A percentile compares a stretch with the other conserved stretches of the same genome.
These are phyloP conservation scores for Cytospora schulzeri DNA, from an alignment of 2,329 filamentous ascomycete species.

Conservation along the genomic window DNA sequence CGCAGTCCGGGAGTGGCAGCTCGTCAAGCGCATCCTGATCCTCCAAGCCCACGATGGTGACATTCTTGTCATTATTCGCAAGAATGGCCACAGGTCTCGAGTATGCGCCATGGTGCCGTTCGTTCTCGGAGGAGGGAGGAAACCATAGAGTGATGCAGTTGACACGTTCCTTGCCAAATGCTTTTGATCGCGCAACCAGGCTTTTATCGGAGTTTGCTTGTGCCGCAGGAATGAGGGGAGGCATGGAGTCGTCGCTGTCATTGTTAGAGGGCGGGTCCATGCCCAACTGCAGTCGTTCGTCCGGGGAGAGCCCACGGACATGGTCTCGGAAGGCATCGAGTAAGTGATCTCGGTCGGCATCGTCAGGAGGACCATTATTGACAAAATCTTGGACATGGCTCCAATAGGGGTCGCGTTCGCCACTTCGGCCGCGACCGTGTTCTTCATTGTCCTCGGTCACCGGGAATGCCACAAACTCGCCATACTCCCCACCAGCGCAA, in stretches of 20 bases:
- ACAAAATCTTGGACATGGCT: constrained; percentile 25
- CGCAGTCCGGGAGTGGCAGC: constrained; percentile 76
- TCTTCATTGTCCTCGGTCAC: constrained; percentile 47
- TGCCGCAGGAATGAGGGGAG: constrained; percentile 28
- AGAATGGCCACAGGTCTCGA: constrained; percentile 66
- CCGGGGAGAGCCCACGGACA: constrained; percentile 9
- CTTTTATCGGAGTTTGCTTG: constrained; percentile 44
- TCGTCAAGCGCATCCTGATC: constrained; percentile 67
- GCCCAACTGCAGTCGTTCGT: constrained; percentile 22
- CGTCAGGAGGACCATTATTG: background rate
- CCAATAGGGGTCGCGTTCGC: constrained; percentile 39
- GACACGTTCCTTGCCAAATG: constrained; percentile 61
- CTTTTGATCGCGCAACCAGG: constrained; percentile 53
- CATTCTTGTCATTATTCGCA: constrained; percentile 89
- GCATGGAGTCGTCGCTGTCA: constrained; percentile 35
- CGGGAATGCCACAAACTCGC: constrained; percentile 81
- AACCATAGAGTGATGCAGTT: constrained; percentile 69
- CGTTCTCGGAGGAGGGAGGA: constrained; percentile 43
- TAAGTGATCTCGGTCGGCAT: constrained; percentile 12
- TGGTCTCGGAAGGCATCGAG: constrained; percentile 35
- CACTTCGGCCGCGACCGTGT: constrained; percentile 29
- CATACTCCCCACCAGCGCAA: constrained; percentile 84
- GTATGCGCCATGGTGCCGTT: constrained; percentile 45
- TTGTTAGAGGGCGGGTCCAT: constrained; percentile 28
- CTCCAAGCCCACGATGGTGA: constrained; percentile 78